Evolutionary conservation across 1,139 yeast genomes (phyloP).

Genomic region (Yamadazyma buinensis): DNA sequence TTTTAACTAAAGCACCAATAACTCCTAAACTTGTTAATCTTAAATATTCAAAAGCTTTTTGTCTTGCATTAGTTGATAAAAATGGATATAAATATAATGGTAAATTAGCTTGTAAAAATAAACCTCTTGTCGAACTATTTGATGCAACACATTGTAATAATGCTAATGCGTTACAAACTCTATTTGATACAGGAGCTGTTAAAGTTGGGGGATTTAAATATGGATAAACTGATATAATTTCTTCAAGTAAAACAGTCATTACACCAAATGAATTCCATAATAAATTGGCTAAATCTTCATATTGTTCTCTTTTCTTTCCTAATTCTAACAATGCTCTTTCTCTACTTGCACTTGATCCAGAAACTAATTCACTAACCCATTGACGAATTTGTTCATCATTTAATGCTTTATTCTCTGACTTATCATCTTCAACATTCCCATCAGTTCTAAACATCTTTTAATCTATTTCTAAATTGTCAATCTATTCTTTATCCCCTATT

Average conservation of each 20-base stretch:
- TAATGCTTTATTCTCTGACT: constrained; percentile 46
- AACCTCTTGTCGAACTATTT: constrained; percentile 81
- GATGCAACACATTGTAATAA: constrained; percentile 95
- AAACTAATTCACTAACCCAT: constrained; percentile 86
- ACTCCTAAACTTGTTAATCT: constrained; percentile 93
- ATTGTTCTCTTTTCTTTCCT: constrained; percentile 92
- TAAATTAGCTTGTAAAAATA: constrained; percentile 83
- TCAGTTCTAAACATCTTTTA: constrained; percentile 1
- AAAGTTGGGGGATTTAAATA: constrained; percentile 82
- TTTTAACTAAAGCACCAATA: constrained; percentile 93
- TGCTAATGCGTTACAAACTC: constrained; percentile 95
- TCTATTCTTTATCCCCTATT: too few relatives aligned
- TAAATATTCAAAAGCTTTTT: constrained; percentile 88
- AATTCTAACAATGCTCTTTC: constrained; percentile 90
- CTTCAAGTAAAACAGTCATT: constrained; percentile 87
- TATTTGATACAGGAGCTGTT: constrained; percentile 81
- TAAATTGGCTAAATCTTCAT: constrained; percentile 88
- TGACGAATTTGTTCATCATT: constrained; percentile 85
- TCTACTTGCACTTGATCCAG: constrained; percentile 84
- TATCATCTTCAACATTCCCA: constrained; percentile 1
- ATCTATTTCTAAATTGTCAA: not conserved
- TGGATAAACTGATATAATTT: constrained; percentile 87
- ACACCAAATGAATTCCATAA: constrained; percentile 97
- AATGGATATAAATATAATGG: constrained; percentile 93
- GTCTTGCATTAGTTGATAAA: constrained; percentile 85